These are phyloP conservation scores for Rhynchospora pubera DNA, from an alignment of 176 grass and related monocot species.

Conservation along the genomic window DNA sequence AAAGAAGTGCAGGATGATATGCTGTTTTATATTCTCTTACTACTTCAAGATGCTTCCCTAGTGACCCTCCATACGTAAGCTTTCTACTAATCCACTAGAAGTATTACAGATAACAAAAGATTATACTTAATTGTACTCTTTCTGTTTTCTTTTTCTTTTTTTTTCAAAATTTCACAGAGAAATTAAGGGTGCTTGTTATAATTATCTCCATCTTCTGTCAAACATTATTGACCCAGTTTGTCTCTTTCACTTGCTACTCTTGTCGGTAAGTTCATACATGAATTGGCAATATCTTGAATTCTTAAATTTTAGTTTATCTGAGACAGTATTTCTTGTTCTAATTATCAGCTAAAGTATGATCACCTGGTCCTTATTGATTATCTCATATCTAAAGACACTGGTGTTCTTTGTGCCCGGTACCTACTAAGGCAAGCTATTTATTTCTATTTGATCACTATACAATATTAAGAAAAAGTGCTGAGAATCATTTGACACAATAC, in stretches of 20 bases:
- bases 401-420: conserved; percentile 72
- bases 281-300: conserved; percentile 13
- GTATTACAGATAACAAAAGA: not conserved
- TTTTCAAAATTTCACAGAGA: not conserved
- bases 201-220: conserved; percentile 38
- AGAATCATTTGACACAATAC: not conserved
- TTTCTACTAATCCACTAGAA: conserved; percentile 9
- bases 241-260: conserved; percentile 74
- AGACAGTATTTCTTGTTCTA: conserved; percentile 16
- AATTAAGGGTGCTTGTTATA: not conserved
- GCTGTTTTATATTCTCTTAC: conserved; percentile 62
- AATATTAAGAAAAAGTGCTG: not conserved
- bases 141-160: not conserved
- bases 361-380: conserved; percentile 91
- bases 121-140: not conserved
- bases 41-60: conserved; percentile 59
- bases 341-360: conserved; percentile 86
- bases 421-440: conserved; percentile 58
- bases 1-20: conserved; percentile 70
- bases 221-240: conserved; percentile 72
- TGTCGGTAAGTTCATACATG: conserved; percentile 45
- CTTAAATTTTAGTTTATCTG: conserved; percentile 7
- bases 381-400: conserved; percentile 83
- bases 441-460: not conserved
- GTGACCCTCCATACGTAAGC: conserved; percentile 56